These are phyloP conservation scores for Lasiosphaeris hirsuta DNA, from an alignment of 495 filamentous ascomycete species.

Conservation along the genomic window DNA sequence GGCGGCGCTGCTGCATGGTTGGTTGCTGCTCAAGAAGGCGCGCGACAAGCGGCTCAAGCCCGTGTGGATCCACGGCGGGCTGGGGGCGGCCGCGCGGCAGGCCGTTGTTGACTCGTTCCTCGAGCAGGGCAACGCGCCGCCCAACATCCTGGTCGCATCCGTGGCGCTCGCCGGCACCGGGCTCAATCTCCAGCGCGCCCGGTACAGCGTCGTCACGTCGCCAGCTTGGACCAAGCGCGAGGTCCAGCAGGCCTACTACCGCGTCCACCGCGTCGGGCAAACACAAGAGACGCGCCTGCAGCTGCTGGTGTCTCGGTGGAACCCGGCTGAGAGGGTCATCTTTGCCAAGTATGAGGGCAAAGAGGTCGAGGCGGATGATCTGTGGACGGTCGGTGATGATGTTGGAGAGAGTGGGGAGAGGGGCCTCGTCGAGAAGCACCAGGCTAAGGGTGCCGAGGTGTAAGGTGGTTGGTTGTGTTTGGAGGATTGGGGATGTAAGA, in stretches of 20 bases:
- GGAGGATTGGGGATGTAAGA: too few relatives aligned
- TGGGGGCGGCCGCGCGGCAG: conserved; percentile 4
- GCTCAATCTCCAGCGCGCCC: conserved; percentile 26
- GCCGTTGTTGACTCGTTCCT: conserved; percentile 16
- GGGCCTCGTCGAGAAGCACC: conserved; percentile 15
- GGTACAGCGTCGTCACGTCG: conserved; percentile 23
- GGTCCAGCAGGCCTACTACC: conserved; percentile 28
- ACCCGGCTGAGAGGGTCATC: conserved; percentile 21
- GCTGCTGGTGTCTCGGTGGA: conserved; percentile 21
- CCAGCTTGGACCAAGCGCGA: conserved; percentile 27
- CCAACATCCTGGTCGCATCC: conserved; percentile 25
- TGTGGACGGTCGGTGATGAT: conserved; percentile 7
- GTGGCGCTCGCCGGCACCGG: conserved; percentile 25
- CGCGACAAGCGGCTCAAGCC: conserved; percentile 10
- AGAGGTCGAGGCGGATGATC: not conserved
- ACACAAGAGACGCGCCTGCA: conserved; percentile 12
- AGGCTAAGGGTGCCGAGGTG: not conserved
- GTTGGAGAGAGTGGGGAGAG: conserved; percentile 2
- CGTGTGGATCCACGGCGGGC: conserved; percentile 3
- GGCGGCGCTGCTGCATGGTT: conserved; percentile 16
- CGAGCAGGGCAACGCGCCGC: conserved; percentile 14
- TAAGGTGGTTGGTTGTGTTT: too few relatives aligned
- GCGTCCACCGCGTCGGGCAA: conserved; percentile 27
- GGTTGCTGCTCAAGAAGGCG: conserved; percentile 12
- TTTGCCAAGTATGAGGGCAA: conserved; percentile 15